A percentile compares a stretch with the other conserved stretches of the same genome.
phyloP scores from a whole-genome alignment of 1,284 basidiomycete species.

The Entoloma clypeatum region DNA sequence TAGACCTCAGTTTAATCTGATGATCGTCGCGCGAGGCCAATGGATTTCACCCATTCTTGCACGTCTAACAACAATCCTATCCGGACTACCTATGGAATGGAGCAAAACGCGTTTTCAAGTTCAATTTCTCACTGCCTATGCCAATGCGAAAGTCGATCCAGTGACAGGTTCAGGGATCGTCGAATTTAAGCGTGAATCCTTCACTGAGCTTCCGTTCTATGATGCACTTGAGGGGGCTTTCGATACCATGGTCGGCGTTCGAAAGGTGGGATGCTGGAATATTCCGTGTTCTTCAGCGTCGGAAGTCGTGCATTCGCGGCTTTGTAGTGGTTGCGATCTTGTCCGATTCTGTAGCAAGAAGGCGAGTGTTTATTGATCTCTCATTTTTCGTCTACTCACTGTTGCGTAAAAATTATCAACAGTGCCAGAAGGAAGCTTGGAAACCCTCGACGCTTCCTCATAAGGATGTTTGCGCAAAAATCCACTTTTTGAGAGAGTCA shows the following conservation, averaged over 20 bases:
- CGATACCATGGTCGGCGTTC: neutral
- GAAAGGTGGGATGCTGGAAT: neutral
- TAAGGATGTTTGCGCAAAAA: constrained; percentile 12
- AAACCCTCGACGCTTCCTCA: constrained; percentile 9
- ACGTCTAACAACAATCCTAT: constrained; percentile 7
- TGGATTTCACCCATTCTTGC: constrained; percentile 1
- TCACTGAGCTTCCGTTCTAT: neutral
- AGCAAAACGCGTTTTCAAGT: constrained; percentile 4
- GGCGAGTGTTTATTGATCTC: neutral
- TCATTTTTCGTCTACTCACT: neutral
- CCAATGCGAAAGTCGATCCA: neutral
- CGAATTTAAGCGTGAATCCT: neutral
- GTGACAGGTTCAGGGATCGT: neutral
- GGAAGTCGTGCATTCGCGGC: neutral
- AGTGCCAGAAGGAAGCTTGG: constrained; percentile 18
- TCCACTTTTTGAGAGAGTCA: constrained; percentile 11
- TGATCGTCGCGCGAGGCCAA: neutral
- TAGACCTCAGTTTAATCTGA: neutral
- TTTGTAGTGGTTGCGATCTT: neutral
- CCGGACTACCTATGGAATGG: constrained; percentile 12
- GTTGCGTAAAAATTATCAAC: neutral
- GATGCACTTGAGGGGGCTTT: neutral
- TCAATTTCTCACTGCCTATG: constrained; percentile 2
- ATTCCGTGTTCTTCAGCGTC: neutral
- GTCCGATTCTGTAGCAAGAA: neutral